Percentiles rank a stretch among this genome's conserved stretches.
Conservation (phyloP, 2,329 filamentous ascomycete species). For the Zelopaecilomyces penicillatus region DNA sequence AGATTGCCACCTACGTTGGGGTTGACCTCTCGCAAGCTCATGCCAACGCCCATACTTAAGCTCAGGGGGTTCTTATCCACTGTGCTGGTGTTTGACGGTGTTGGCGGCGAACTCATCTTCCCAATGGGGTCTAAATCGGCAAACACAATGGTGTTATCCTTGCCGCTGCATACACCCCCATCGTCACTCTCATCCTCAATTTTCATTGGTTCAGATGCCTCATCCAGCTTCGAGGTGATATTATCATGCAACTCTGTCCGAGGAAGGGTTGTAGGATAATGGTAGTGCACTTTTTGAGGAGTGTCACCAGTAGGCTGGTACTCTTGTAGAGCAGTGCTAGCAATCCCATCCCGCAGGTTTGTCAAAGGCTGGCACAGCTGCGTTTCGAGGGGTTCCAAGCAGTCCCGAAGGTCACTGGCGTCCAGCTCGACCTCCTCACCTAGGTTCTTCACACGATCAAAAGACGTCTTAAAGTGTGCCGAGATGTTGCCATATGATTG, state of each 20-base stretch:
- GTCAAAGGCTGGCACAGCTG: constrained; percentile 61
- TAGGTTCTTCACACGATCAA: constrained; percentile 59
- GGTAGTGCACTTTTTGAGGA: constrained; percentile 71
- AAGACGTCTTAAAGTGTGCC: constrained; percentile 60
- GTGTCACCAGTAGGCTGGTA: constrained; percentile 82
- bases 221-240: constrained; percentile 35
- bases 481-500: constrained; percentile 65
- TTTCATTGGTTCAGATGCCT: constrained; percentile 9
- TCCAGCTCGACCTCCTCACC: constrained; percentile 58
- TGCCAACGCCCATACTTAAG: constrained; percentile 13
- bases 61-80: constrained; percentile 22
- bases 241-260: constrained; percentile 51
- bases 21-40: constrained; percentile 48
- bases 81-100: constrained; percentile 18
- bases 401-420: constrained; percentile 47
- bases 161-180: constrained; percentile 12
- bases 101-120: constrained; percentile 22
- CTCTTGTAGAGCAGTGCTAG: constrained; percentile 58
- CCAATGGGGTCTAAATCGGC: constrained; percentile 25
- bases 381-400: constrained; percentile 51
- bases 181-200: constrained; percentile 2
- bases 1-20: constrained; percentile 39
- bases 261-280: constrained; percentile 72
- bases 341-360: constrained; percentile 62
- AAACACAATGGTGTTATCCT: constrained; percentile 33